A percentile compares a stretch with the other conserved stretches of the same genome.
Conservation (phyloP, 2,329 filamentous ascomycete genomes). For the Botryosphaeria dothidea region DNA sequence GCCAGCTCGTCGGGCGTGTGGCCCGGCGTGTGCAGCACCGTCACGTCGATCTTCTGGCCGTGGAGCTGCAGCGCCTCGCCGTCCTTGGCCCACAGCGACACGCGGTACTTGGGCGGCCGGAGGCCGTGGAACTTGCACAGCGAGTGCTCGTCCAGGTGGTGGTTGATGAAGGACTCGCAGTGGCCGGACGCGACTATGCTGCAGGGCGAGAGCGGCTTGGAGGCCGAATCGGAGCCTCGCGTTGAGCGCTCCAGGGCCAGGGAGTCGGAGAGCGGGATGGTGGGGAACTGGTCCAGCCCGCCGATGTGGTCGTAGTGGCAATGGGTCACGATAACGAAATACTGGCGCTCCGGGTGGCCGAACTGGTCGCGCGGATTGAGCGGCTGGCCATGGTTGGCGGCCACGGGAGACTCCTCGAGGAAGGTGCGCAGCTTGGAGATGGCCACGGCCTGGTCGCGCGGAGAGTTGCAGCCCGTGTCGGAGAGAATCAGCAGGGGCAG, state of each 20-base stretch:
- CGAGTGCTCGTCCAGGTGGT: conserved; percentile 42
- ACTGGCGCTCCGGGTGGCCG: conserved; percentile 25
- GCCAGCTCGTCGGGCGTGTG: conserved; percentile 50
- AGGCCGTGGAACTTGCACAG: conserved; percentile 39
- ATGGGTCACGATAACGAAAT: conserved; percentile 48
- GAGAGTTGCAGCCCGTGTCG: conserved; percentile 49
- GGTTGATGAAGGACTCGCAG: conserved; percentile 42
- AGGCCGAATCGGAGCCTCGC: neutral
- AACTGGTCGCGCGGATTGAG: conserved; percentile 38
- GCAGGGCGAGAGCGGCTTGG: conserved; percentile 19
- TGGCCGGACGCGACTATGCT: conserved; percentile 38
- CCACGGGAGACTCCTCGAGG: conserved; percentile 43
- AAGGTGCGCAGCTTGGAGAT: conserved; percentile 42
- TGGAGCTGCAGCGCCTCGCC: conserved; percentile 33
- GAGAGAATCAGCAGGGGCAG: conserved; percentile 39
- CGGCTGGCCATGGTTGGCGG: conserved; percentile 34
- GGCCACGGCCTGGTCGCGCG: conserved; percentile 27
- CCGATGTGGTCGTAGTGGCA: conserved; percentile 49
- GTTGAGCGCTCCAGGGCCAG: neutral
- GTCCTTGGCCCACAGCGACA: conserved; percentile 45
- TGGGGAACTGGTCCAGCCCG: conserved; percentile 39
- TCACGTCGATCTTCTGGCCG: conserved; percentile 36
- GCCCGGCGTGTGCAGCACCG: conserved; percentile 49
- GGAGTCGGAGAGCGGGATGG: neutral
- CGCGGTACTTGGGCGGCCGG: conserved; percentile 40